Evolutionary conservation across 805 yeast genomes (phyloP), one percentile per base, ranked within the genome.

Genomic region (Kodamaea neixiangensis): DNA sequence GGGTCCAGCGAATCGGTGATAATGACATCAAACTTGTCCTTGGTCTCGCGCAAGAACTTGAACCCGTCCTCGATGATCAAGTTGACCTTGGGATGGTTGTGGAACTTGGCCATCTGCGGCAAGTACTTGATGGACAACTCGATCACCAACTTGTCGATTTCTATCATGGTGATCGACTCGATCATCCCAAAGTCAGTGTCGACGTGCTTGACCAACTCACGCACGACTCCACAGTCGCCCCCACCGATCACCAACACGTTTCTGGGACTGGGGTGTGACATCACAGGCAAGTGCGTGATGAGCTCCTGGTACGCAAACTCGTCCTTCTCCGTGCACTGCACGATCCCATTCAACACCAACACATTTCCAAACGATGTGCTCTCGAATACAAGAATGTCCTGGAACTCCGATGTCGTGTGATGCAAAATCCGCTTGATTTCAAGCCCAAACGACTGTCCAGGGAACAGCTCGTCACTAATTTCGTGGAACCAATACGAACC

Each of bases 1-100:
- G 97, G 97, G 67, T 91, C 97, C 1, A 96, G 86, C 2, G 96
- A 88, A 67, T 91, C 97, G 14, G 96, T 88, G 54, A 91, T 89
- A 52, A 91, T 88, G 29, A 92, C 85, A 67, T 91, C 97, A 63
- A 77, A 91, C 57, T 80, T 80, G 33, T 76, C 76, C 7, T 63
- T 59, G 40, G 68, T 61, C 34, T 69, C 66, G 53, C 82, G 76
- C 57, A 91, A 75, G 65, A 70, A 91, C 67, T 89, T 77, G 73
- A 91, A 91, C 1, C 97, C 97, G 71, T 91, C 97, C 48, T 83
- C 82, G 47, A 91, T 76, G 49, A 82, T 75, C 10, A 91, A 80
- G 29, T 79, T 73, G 13, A 87, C 90, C 52, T 82, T 82, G 21
- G 84, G 81, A 69, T 89, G 82, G 50, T 77, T 69, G 58, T 84